Base-by-base conservation (phyloP, 805 yeast genomes). In the Ogataea pilisensis region DNA sequence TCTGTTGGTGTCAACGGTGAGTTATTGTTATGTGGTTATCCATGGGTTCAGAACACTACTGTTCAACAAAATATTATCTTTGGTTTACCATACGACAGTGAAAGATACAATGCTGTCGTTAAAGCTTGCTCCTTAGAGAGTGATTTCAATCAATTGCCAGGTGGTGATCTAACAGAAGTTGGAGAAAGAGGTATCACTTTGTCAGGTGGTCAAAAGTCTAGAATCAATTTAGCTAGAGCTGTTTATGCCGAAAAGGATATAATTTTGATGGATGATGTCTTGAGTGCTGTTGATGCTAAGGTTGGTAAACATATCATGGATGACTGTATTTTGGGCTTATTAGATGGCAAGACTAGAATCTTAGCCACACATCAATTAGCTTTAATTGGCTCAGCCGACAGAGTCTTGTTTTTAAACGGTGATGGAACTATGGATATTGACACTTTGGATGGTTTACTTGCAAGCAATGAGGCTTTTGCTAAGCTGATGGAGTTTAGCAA, bases 161-260 rank as follows among this genome's bases (percentile, higher is more conserved):
- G 78, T 17, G 91, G 91, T 30, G 95, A 86, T 54, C 51, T 56
- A 35, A 84, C 95, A 1, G 83, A 81, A 58, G 83, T 86, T 49
- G 95, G 95, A 47, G 95, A 86, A 58, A 72, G 86, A 58, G 95
- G 95, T 53, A 79, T 86, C 36, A 84, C 89, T 0, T 62, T 86
- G 28, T 82, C 90, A 4, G 95, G 95, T 44, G 95, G 95, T 38
- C 95, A 86, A 60, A 86, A 85, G 66, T 90, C 95, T 1, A 73
- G 95, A 59, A 74, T 86, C 39, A 77, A 78, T 54, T 64, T 86
- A 44, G 95, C 95, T 3, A 72, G 95, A 57, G 83, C 91, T 2
- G 87, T 84, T 2, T 86, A 86, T 31, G 76, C 81, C 12, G 70
- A 78, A 21, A 73, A 74, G 16, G 88, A 83, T 53, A 80, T 85